Evolutionary conservation across 2,329 filamentous ascomycete species (phyloP), one percentile per base, ranked within the genome.

Genomic region (Dryadomyces sulphureus): DNA sequence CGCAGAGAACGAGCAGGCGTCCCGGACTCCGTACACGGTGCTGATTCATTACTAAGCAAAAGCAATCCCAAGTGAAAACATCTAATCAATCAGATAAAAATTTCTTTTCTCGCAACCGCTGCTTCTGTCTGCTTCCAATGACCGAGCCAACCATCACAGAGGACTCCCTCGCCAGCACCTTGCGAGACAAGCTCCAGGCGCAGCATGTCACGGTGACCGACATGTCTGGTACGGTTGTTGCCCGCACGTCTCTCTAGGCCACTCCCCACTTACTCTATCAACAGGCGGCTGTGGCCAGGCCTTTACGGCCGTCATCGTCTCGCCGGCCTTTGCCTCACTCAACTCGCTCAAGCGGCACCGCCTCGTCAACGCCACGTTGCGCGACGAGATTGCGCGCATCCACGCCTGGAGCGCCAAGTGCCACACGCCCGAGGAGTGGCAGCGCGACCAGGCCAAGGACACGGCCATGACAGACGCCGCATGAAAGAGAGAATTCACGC

Each of bases 331-430:
- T 61, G 69, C 73, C 47, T 79, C 77, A 55, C 81, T 84, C 62
- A 83, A 68, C 58, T 84, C 84, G 45, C 77, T 95, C 48, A 87
- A 87, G 60, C 76, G 89, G 48, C 86, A 94, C 64, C 79, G 89
- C 38, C 72, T 93, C 51, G 88, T 94, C 55, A 94, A 95, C 64
- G 73, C 73, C 16, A 79, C 79, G 5, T 70, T 95, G 55, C 90
- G 88, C 67, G 75, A 81, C 41, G 88, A 95, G 66, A 94, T 95
- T 60, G 84, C 85, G 16, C 77, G 75, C 53, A 94, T 95, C 55
- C 89, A 95, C 67, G 89, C 89, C 35, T 95, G 89, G 89, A 93
- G 86, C 47, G 86, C 88, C 24, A 93, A 88, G 65, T 94, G 89
- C 62, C 84, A 88, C 67, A 95, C 89, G 8, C 85, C 86, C 0